A percentile compares a stretch with the other conserved stretches of the same genome.
Evolutionary conservation across 306 rosid genomes (phyloP).

Genomic region (Ormosia emarginata): DNA sequence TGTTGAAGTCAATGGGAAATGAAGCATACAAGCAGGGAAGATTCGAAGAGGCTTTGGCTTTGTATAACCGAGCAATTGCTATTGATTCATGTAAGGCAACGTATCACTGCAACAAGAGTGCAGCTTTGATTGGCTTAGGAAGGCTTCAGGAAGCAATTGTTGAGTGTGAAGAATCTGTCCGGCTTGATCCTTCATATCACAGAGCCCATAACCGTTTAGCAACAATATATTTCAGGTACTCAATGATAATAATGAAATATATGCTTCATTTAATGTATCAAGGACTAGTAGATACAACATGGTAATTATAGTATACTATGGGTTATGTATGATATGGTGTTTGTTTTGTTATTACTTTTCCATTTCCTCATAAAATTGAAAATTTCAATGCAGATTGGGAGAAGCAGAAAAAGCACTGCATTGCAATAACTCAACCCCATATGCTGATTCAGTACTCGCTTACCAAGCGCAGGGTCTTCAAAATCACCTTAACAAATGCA

Average conservation of each 20-base stretch:
- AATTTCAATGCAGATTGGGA: conserved; percentile 58
- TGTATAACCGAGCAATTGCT: conserved; percentile 69
- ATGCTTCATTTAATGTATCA: background rate
- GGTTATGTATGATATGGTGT: background rate
- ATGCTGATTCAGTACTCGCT: conserved; percentile 31
- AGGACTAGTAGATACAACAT: background rate
- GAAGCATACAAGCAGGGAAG: conserved; percentile 62
- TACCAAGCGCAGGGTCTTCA: conserved; percentile 53
- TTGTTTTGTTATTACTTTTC: background rate
- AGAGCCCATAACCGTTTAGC: conserved; percentile 88
- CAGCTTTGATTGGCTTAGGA: conserved; percentile 75
- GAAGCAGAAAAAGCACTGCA: conserved; percentile 68
- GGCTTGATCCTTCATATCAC: conserved; percentile 66
- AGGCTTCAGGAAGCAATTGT: conserved; percentile 62
- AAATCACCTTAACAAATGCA: conserved; percentile 54
- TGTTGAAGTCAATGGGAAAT: conserved; percentile 73
- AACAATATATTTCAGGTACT: conserved; percentile 74
- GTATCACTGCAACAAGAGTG: conserved; percentile 77
- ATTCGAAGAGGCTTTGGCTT: conserved; percentile 65
- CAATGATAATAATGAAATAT: background rate
- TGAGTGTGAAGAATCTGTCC: conserved; percentile 67
- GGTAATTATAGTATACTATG: background rate
- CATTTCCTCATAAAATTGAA: background rate
- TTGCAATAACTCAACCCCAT: conserved; percentile 37
- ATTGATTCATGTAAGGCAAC: conserved; percentile 66